Base-by-base conservation (phyloP, 306 rosid species). In the Comarum palustre region DNA sequence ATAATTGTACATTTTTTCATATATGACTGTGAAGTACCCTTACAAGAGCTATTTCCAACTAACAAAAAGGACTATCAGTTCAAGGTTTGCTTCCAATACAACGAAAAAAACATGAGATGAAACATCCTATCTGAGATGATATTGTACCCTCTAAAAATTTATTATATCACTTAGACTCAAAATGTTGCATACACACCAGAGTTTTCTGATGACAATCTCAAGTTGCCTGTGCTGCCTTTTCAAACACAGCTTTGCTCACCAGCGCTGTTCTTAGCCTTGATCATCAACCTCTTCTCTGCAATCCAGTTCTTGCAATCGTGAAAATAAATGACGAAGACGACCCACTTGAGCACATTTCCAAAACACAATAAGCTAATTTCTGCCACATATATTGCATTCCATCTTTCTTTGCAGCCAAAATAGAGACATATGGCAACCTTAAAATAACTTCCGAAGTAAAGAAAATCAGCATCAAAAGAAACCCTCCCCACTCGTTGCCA, bases 301-400 rank as follows among this genome's bases (percentile, higher is more conserved):
- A 78, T 66, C 43, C 83, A 29, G 68, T 71, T 79, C 72, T 86
- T 80, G 75, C 88, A 85, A 59, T 85, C 96, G 47, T 55, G 25
- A 79, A 80, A 90, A 81, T 92, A 86, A 51, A 81, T 73, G 68
- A 84, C 64, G 50, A 79, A 84, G 5, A 76, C 79, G 47, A 86
- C 77, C 92, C 92, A 90, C 84, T 86, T 88, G 41, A 86, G 64
- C 65, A 81, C 77, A 81, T 84, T 85, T 2, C 82, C 82, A 47
- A 85, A 69, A 73, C 69, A 82, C 47, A 76, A 73, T 52, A 85
- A 62, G 66, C 84, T 71, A 71, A 73, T 68, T 50, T 78, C 85
- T 12, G 78, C 47, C 67, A 82, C 27, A 71, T 72, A 54, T 79
- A 70, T n/a, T 34, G 2, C 83, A 71, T 42, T 8, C 32, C 82